Evolutionary conservation across 352 stramenopile genomes (phyloP), one percentile per base, ranked within the genome.

Genomic region (Saprolegnia parasitica): DNA sequence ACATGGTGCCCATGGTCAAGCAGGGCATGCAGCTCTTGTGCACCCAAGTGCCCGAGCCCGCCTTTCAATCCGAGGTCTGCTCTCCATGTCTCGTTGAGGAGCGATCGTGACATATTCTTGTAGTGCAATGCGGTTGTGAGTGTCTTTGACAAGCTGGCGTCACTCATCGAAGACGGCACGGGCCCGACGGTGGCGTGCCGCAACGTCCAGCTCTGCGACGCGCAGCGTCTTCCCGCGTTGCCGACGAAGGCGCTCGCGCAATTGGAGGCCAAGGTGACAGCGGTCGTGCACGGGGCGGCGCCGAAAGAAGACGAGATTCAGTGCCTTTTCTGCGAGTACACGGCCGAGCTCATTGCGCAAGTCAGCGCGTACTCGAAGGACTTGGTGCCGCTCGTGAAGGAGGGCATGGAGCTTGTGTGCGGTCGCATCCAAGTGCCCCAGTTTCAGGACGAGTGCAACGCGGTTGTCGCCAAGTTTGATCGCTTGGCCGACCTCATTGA

Each of bases 291-390:
- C 20, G 62, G 81, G 21, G 77, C 78, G 45, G 76, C 75, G 4
- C 81, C 86, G 67, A 83, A 16, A n/a, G 29, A 26, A 24, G 64
- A 56, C 37, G 37, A 78, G 13, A 75, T 91, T 56, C 72, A 83
- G 42, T 95, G 86, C 60, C 64, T 95, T 24, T 79, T 93, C 55
- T 95, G 86, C 37, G 83, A 95, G 70, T 88, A 88, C 76, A 90
- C 81, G 35, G 86, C 77, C 1, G 81, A 90, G 45, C 70, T 90
- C 2, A 68, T 91, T 61, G 67, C 77, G 52, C 68, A 71, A 26
- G 80, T 85, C 1, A 76, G 76, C 37, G 76, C 78, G 32, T 74
- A 81, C 58, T 70, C 63, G 21, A 72, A 85, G 35, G 83, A 78
- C 40, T 75, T 78, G 49, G 68, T 91, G 37, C 80, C 75, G 18